phyloP scores from a whole-genome alignment of 2,329 filamentous ascomycete genomes.

The Botrytis cinerea region DNA sequence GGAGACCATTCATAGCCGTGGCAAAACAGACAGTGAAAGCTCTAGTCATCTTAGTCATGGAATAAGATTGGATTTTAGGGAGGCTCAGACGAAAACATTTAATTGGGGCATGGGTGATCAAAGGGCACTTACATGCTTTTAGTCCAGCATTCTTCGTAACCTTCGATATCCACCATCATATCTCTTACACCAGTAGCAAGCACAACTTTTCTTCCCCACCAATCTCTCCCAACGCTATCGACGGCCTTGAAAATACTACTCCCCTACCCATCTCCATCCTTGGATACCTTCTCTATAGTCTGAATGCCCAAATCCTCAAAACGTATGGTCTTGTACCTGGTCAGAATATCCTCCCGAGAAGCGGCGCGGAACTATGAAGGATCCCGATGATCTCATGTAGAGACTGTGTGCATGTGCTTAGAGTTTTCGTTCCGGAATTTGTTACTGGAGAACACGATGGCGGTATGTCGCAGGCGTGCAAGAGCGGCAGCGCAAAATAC shows the following conservation, averaged over 20 bases:
- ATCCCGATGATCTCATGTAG: constrained; percentile 5
- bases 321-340: constrained; percentile 43
- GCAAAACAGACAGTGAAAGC: constrained; percentile 23
- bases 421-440: constrained; percentile 48
- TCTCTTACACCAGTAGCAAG: constrained; percentile 57
- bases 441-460: constrained; percentile 47
- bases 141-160: constrained; percentile 54
- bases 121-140: constrained; percentile 12
- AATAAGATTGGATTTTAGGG: no score
- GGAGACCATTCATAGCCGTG: constrained; percentile 10
- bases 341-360: constrained; percentile 23
- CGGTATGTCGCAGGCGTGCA: constrained; percentile 45
- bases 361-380: background rate
- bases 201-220: constrained; percentile 54
- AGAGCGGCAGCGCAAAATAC: constrained; percentile 46
- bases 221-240: constrained; percentile 48
- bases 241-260: constrained; percentile 42
- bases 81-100: no score
- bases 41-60: no score
- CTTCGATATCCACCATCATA: constrained; percentile 52
- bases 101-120: no score
- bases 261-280: no score
- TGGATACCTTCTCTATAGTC: no score
- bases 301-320: constrained; percentile 33
- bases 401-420: constrained; percentile 29